Conservation (phyloP, 345 rosid genomes). For the Acer campestre region DNA sequence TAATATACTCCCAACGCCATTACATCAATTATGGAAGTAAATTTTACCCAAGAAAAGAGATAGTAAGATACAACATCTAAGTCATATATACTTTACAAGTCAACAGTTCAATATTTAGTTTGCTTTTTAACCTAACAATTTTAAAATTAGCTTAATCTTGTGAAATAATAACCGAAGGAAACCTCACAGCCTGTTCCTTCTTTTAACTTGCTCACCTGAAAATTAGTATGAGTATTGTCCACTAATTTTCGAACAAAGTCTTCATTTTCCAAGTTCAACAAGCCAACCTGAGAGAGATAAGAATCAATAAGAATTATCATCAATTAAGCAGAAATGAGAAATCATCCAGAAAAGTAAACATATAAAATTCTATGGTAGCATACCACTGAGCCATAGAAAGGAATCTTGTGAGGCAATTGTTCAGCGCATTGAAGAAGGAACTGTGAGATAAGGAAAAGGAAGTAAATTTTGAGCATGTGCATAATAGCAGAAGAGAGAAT, state of each 20-base stretch:
- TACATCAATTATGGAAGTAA: neutral
- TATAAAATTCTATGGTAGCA: constrained; percentile 21
- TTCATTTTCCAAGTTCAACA: constrained; percentile 94
- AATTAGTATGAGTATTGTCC: constrained; percentile 54
- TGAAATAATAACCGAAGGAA: neutral
- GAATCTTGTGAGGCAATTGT: constrained; percentile 94
- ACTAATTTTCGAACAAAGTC: constrained; percentile 65
- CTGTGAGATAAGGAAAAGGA: constrained; percentile 42
- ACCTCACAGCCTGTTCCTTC: neutral
- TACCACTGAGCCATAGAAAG: constrained; percentile 89
- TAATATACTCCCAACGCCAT: neutral
- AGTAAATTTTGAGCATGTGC: neutral
- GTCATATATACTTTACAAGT: neutral
- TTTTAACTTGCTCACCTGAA: constrained; percentile 60
- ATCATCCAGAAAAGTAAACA: neutral
- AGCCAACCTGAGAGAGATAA: constrained; percentile 60
- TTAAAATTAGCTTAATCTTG: neutral
- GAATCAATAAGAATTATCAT: neutral
- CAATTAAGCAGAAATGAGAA: neutral
- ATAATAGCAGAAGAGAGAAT: neutral
- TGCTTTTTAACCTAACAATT: neutral
- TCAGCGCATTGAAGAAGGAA: constrained; percentile 79
- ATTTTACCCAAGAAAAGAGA: neutral
- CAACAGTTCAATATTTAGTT: neutral
- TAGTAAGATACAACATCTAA: neutral